These are phyloP conservation scores for Curvularia spicifera DNA, from an alignment of 2,329 filamentous ascomycete species.

Conservation along the genomic window DNA sequence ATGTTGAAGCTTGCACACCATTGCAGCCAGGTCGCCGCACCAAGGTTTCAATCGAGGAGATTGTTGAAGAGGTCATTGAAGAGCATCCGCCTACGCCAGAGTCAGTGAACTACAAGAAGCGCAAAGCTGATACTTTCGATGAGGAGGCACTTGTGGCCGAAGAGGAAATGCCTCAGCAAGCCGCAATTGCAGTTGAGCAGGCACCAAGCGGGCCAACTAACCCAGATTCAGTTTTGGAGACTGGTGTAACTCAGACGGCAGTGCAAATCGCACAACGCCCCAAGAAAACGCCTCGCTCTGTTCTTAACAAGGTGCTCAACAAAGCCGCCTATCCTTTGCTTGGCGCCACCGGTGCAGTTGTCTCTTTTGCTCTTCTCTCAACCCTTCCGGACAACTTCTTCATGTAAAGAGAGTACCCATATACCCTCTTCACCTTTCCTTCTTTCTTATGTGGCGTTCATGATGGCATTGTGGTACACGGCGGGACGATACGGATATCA, in stretches of 20 bases:
- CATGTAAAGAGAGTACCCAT: constrained; percentile 2
- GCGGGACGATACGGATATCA: constrained; percentile 1
- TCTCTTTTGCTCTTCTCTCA: constrained; percentile 30
- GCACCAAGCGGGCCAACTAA: not conserved
- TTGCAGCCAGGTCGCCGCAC: constrained; percentile 32
- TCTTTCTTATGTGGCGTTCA: constrained; percentile 8
- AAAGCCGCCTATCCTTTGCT: constrained; percentile 25
- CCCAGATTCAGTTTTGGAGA: not conserved
- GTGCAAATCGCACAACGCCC: constrained; percentile 26
- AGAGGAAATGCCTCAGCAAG: not conserved
- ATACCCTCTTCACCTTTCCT: not conserved
- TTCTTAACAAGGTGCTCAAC: constrained; percentile 21
- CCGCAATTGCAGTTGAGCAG: not conserved
- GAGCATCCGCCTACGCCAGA: constrained; percentile 41
- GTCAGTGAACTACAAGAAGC: constrained; percentile 39
- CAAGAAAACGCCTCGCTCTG: constrained; percentile 28
- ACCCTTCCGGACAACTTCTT: constrained; percentile 34
- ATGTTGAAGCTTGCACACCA: constrained; percentile 14
- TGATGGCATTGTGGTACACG: not conserved
- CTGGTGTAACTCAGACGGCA: constrained; percentile 13
- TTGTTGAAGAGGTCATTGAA: constrained; percentile 46
- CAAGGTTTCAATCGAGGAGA: constrained; percentile 42
- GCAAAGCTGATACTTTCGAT: constrained; percentile 40
- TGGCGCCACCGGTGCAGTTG: constrained; percentile 26
- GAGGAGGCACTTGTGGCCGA: constrained; percentile 7